phyloP scores from a whole-genome alignment of 208 protist genomes.

The Leishmania turanica region DNA sequence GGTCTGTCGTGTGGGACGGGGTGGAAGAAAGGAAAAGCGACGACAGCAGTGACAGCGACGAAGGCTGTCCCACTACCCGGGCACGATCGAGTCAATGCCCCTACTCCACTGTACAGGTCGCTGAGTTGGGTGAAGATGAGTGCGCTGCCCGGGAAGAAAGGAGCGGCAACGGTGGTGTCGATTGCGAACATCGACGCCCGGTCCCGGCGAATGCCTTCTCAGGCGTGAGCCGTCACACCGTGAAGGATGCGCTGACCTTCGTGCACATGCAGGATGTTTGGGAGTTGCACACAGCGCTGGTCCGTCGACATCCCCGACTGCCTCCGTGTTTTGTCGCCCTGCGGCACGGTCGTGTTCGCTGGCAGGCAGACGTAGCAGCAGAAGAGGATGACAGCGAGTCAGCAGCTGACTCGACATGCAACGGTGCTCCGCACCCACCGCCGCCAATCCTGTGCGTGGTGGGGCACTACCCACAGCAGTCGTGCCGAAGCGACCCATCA shows the following conservation, averaged over 20 bases:
- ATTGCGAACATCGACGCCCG: neutral
- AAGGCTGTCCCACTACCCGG: neutral
- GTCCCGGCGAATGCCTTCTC: neutral
- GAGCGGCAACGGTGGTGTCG: neutral
- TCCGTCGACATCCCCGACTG: slow-evolving; percentile 21
- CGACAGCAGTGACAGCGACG: neutral
- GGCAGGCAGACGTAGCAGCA: neutral
- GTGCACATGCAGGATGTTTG: slow-evolving; percentile 23
- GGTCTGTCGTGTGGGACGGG: slow-evolving; percentile 4
- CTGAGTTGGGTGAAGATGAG: neutral
- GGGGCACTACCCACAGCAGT: slow-evolving; percentile 4
- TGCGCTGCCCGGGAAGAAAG: neutral
- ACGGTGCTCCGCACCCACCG: neutral
- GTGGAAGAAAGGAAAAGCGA: neutral
- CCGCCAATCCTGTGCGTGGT: slow-evolving; percentile 13
- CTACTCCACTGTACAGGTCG: neutral
- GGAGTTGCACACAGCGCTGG: slow-evolving; percentile 11
- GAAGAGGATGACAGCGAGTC: neutral
- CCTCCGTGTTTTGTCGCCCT: slow-evolving; percentile 23
- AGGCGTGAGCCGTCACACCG: neutral
- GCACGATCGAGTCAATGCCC: neutral
- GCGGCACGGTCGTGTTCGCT: slow-evolving; percentile 16
- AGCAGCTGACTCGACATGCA: neutral
- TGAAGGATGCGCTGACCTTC: neutral
- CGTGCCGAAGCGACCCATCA: neutral